Conservation (phyloP, 768 basidiomycete species). For the Lentinula detonsa region DNA sequence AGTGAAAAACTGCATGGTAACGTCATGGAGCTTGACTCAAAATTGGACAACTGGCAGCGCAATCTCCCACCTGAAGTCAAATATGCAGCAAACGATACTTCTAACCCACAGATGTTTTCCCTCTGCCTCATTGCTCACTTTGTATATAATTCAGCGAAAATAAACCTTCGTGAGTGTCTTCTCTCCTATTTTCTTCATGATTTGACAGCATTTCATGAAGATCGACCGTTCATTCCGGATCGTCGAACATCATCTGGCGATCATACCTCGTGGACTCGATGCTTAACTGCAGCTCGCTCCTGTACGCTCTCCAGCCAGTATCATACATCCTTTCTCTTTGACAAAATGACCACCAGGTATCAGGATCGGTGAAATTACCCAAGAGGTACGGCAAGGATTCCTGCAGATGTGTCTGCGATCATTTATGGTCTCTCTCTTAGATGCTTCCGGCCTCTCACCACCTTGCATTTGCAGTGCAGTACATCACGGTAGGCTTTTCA, state of each 20-base stretch:
- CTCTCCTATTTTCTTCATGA: not conserved
- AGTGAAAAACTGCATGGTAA: constrained; percentile 5
- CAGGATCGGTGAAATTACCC: constrained; percentile 12
- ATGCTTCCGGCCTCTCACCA: constrained; percentile 15
- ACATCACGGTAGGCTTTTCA: constrained; percentile 9
- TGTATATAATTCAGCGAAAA: constrained; percentile 14
- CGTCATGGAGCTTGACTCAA: constrained; percentile 8
- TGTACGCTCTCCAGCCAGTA: constrained; percentile 4
- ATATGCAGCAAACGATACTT: constrained; percentile 7
- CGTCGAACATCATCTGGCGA: constrained; percentile 6
- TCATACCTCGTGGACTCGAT: constrained; percentile 11
- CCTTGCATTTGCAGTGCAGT: constrained; percentile 15
- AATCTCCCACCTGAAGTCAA: constrained; percentile 10
- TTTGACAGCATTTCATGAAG: not conserved
- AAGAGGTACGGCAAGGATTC: constrained; percentile 8
- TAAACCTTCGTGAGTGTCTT: constrained; percentile 12
- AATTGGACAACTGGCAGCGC: constrained; percentile 11
- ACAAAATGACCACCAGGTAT: constrained; percentile 6
- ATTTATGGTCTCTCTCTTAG: not conserved
- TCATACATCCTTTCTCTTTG: not conserved
- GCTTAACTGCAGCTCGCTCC: constrained; percentile 12
- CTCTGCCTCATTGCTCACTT: constrained; percentile 14
- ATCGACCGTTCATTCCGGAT: constrained; percentile 15
- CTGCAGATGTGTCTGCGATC: not conserved
- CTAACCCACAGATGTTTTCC: constrained; percentile 10